Base-by-base conservation (phyloP, 257 asterid species). In the Penstemon barbatus region DNA sequence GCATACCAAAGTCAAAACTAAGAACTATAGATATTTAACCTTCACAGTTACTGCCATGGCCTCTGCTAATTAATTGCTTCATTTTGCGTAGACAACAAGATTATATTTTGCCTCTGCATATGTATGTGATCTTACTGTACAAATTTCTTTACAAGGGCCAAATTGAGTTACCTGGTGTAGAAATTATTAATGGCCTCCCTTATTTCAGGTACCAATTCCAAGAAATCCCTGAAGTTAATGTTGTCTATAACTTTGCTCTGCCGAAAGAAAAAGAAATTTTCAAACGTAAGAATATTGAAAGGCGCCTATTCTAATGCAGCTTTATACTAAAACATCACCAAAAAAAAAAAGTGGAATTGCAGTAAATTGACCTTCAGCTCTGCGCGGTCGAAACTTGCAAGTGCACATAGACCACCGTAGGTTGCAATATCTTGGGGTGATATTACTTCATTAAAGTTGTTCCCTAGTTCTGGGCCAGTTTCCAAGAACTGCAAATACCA, bases 231-330 rank as follows among this genome's bases (percentile, higher is more conserved):
- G 83, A 94, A 94, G 80, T 86, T 89, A 44, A 76, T 57, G 71
- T 94, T 94, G 83, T 91, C 99, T 38, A 91, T 89, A 72, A 94
- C 99, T 89, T 94, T 94, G 89, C 90, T 87, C 99, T 94, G 92
- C 73, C 61, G 57, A 75, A 77, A 57, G 5, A 39, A 67, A 74
- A 39, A 67, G 72, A 73, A 5, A 63, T 50, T 49, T 48, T 57
- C 59, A 39, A 48, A 5, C 7, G 57, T 62, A 57, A 65, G 70
- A 58, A 72, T 61, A 11, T 48, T 42, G 25, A 57, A 48, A 11
- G 57, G 48, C 50, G 10, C 15, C 74, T 55, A 58, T 65, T 65
- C 57, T 33, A 11, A 25, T 33, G 68, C 39, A 15, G 50, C 50
- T 57, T 68, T 61, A 11, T 46, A 6, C 19, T 18, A 45, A 51